Conservation (phyloP, 1,139 yeast genomes). For the Wickerhamiella pararugosa region DNA sequence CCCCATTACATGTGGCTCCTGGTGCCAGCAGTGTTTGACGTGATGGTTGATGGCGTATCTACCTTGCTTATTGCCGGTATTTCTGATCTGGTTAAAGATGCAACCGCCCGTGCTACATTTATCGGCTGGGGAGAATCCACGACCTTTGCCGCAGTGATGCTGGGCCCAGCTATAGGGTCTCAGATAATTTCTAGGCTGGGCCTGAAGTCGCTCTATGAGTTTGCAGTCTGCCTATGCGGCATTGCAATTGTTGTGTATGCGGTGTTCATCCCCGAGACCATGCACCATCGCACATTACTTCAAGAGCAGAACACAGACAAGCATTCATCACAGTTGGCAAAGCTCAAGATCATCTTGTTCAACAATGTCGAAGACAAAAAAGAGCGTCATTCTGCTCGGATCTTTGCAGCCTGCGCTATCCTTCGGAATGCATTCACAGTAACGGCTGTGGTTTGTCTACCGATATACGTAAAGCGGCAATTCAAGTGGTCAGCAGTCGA, state of each 20-base stretch:
- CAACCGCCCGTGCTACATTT: slow-evolving; percentile 11
- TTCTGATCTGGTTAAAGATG: slow-evolving; percentile 14
- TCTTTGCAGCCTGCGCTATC: slow-evolving; percentile 11
- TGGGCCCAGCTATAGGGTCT: slow-evolving; percentile 14
- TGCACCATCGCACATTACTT: background rate
- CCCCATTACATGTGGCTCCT: slow-evolving; percentile 12
- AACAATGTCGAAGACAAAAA: slow-evolving; percentile 8
- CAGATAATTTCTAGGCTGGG: slow-evolving; percentile 9
- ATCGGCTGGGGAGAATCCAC: slow-evolving; percentile 13
- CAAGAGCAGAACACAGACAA: too few species aligned
- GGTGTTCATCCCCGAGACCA: slow-evolving; percentile 11
- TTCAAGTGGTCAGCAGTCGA: slow-evolving; percentile 17
- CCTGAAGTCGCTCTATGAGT: slow-evolving; percentile 11
- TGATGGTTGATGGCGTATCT: slow-evolving; percentile 14
- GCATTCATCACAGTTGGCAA: background rate
- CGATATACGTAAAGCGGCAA: slow-evolving; percentile 13
- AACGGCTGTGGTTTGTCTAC: slow-evolving; percentile 10
- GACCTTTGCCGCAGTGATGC: slow-evolving; percentile 12
- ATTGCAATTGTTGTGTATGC: slow-evolving; percentile 7
- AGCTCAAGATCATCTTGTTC: slow-evolving; percentile 9
- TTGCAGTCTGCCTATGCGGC: slow-evolving; percentile 5
- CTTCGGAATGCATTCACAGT: slow-evolving; percentile 10
- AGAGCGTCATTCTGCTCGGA: slow-evolving; percentile 12
- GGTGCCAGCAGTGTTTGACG: slow-evolving; percentile 13
- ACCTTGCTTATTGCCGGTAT: slow-evolving; percentile 13